Base-by-base conservation (phyloP, 1,284 basidiomycete species). In the Boletus semigastroideus region DNA sequence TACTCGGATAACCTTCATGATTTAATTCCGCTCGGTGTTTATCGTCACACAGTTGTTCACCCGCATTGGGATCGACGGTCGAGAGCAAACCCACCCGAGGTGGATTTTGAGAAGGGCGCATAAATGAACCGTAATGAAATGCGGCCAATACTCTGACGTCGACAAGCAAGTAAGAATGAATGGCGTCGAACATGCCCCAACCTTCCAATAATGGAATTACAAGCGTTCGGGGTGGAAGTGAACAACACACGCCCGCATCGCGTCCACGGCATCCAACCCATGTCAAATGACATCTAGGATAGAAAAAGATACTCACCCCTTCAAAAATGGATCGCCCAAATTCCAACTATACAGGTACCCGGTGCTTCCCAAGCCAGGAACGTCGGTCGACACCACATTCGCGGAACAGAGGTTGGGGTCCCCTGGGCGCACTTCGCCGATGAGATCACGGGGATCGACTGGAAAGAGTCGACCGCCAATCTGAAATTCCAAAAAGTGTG, bases 31-130 rank as follows among this genome's bases (percentile, higher is more conserved):
- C 64, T 16, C 30, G 22, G 22, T 53, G 56, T 9, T 66, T 43
- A 42, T 65, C 66, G 0, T 70, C 63, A 7, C 61, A 64, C 10
- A 70, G 25, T 3, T 49, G 31, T 41, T 56, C 52, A 2, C 56
- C 56, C 4, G 82, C 83, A 58, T 85, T 74, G 14, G 57, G 34
- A 1, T 84, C 82, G 3, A 89, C 83, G 1, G 82, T 85, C 11
- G 85, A 87, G 38, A 85, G 60, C 52, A 90, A 77, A 10, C 86
- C 87, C 48, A 90, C 79, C n/a, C 80, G 78, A 0, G 87, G 83
- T 2, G 79, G 79, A 62, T 88, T 85, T 46, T 71, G 67, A 0
- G 80, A 82, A 2, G 85, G 86, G 55, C 82, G 74, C 0, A 78
- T 78, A 37, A 87, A 63, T 59, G 87, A 84, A 19, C 86, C 86